These are phyloP conservation scores for Gaultheria prostrata DNA, from an alignment of 148 eudicot species.

Conservation along the genomic window DNA sequence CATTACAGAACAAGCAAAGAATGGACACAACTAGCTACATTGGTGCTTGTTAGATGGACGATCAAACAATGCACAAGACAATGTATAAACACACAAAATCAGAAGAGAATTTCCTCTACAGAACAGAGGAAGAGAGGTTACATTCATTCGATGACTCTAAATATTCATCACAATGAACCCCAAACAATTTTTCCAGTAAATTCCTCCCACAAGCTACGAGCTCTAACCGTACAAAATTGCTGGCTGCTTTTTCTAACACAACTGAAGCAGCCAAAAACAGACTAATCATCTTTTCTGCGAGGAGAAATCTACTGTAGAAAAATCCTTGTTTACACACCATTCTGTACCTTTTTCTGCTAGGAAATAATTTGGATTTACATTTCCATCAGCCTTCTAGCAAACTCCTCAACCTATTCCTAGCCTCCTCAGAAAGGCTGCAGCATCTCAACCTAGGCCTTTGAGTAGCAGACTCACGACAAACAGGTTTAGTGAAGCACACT, in stretches of 20 bases:
- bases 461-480: slow-evolving; percentile 18
- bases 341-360: not conserved
- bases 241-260: slow-evolving; percentile 19
- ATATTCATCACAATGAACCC: not conserved
- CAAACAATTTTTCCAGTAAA: not conserved
- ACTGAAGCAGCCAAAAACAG: slow-evolving; percentile 16
- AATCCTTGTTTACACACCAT: no score
- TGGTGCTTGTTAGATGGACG: not conserved
- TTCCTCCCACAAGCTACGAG: not conserved
- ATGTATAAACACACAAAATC: not conserved
- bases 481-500: slow-evolving; percentile 37
- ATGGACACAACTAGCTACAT: not conserved
- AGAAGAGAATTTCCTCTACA: not conserved
- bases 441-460: slow-evolving; percentile 36
- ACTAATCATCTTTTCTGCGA: not conserved
- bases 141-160: not conserved
- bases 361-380: not conserved
- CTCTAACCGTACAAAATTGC: slow-evolving; percentile 14
- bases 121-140: not conserved
- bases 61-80: not conserved
- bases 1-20: not conserved
- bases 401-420: slow-evolving; percentile 38
- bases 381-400: slow-evolving; percentile 36
- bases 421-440: slow-evolving; percentile 42
- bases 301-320: not conserved